Percentiles rank a stretch among this genome's conserved stretches.
Conservation (phyloP, 208 protist species). For the Angomonas ambiguus region DNA sequence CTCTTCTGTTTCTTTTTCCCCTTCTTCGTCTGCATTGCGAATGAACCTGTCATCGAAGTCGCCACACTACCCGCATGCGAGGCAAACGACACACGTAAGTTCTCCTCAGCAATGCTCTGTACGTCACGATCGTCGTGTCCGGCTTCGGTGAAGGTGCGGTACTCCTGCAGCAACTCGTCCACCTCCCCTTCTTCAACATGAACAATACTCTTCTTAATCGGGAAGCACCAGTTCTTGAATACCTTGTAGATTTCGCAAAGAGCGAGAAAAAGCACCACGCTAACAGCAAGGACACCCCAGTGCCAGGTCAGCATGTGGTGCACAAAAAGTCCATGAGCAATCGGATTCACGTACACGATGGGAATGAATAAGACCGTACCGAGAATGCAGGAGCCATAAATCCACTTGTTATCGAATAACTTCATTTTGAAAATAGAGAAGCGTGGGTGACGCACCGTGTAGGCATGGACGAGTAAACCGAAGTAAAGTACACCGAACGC, state of each 20-base stretch:
- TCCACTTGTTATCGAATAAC: constrained; percentile 84
- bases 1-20: constrained; percentile 40
- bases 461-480: constrained; percentile 85
- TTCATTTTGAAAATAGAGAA: constrained; percentile 78
- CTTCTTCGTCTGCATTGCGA: constrained; percentile 35
- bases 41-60: constrained; percentile 46
- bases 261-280: constrained; percentile 48
- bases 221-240: constrained; percentile 80
- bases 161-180: constrained; percentile 55
- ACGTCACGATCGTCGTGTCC: constrained; percentile 46
- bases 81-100: constrained; percentile 83
- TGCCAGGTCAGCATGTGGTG: constrained; percentile 85
- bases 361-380: constrained; percentile 57
- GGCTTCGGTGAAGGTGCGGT: constrained; percentile 52
- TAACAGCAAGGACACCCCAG: constrained; percentile 64
- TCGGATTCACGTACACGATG: constrained; percentile 71
- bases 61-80: constrained; percentile 55
- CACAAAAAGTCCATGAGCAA: constrained; percentile 68
- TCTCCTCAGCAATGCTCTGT: constrained; percentile 69
- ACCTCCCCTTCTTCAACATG: constrained; percentile 34
- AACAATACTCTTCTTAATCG: constrained; percentile 32
- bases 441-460: constrained; percentile 82
- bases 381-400: constrained; percentile 54
- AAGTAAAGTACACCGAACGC: constrained; percentile 84
- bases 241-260: constrained; percentile 79